Base-by-base conservation (phyloP, 169 alveolate genomes). In the Plasmodium reichenowi region DNA sequence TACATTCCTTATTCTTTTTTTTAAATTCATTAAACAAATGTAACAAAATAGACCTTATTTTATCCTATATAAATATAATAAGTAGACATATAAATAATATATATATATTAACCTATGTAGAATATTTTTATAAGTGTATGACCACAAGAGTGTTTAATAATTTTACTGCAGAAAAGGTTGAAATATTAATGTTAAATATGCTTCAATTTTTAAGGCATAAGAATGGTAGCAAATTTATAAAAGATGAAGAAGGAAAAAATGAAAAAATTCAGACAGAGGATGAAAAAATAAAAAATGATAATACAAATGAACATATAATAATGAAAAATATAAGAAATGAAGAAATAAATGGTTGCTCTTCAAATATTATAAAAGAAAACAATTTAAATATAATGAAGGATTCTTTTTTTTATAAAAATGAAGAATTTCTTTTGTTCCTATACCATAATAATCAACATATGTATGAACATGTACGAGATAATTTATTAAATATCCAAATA, bases 31-130 rank as follows among this genome's bases (percentile, higher is more conserved):
- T 80, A 47, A 63, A 66, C 20, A 67, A 54, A 66, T 20, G 45
- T 2, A 67, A 66, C 15, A 52, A 47, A 59, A 48, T 72, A 59
- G 59, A 47, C 5, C 24, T 66, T 3, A 52, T 80, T 15, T 59
- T 80, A 6, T 59, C 47, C 2, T 80, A 80, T 60, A 67, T 52
- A 2, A 47, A 67, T 32, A 29, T 48, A 17, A 48, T 56, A 32
- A 29, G 90, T 66, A 60, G 68, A n/a, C 45, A 66, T 29, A 59
- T 43, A 38, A 67, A 59, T 48, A 80, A 80, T 80, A 67, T 80
- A 50, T 80, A 80, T 29, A 71, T 67, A 67, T 71, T 80, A 52
- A 32, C 50, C 5, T 66, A 80, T 60, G 22, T 80, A 59, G 73
- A 47, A 13, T 80, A 80, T 60, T 59, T 80, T 67, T 67, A 58